Evolutionary conservation across 352 stramenopile genomes (phyloP), one percentile per base, ranked within the genome.

Genomic region (Pythium scleroteichum): DNA sequence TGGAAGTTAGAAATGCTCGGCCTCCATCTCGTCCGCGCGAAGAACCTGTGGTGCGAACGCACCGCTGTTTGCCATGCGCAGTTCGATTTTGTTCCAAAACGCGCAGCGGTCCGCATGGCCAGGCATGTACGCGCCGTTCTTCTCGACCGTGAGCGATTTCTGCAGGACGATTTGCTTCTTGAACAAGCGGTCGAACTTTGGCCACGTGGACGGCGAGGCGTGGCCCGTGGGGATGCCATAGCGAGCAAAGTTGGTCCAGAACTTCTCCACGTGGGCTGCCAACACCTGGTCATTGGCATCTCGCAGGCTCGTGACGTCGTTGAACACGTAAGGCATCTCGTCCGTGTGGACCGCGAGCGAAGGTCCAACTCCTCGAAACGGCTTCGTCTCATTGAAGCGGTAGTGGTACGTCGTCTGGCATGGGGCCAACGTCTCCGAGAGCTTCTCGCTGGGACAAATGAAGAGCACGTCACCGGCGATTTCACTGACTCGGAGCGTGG

Each of bases 161-260:
- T 67, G 59, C 8, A 67, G 35, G 8, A 61, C 50, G 26, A 67
- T 44, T 26, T 67, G 59, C 35, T 66, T 49, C 42, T 56, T 53
- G 22, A 29, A 4, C 1, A 27, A 9, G 13, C 27, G 48, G 27
- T 54, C 51, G 50, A 44, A 66, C 0, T 12, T 24, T 0, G 51
- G 50, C 59, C 59, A 66, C 23, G 14, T 27, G 1, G 13, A 20
- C 7, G 7, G 2, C 7, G 19, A 32, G 16, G 2, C 26, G n/a
- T 32, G 1, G 0, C 50, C 59, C 20, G 59, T 66, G 2, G 59
- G 59, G 10, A 29, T 56, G 2, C 51, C 51, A 23, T 39, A 56
- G 32, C 42, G 41, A 8, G 59, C 59, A 50, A 66, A 66, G 26
- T 66, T 66, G 50, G 50, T 66, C 59, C 59, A 66, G 51, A 56